phyloP scores from a whole-genome alignment of 306 rosid genomes.

The Cucumis hystrix region DNA sequence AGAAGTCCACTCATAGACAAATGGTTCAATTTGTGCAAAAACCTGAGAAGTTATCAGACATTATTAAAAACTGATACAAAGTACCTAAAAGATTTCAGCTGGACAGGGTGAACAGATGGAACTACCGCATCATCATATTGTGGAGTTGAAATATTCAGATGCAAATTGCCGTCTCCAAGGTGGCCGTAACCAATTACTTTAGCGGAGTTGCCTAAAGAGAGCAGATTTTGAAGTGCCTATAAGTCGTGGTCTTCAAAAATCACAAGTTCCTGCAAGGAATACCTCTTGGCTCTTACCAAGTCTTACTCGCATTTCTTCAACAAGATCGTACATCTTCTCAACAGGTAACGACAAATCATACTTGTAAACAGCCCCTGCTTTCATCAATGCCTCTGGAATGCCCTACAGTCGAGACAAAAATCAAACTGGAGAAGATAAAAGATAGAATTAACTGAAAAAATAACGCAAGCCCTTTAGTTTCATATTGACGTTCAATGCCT shows the following conservation, averaged over 20 bases:
- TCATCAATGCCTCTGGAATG: conserved; percentile 70
- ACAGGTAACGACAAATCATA: conserved; percentile 83
- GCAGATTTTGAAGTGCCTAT: neutral
- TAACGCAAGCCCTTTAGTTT: neutral
- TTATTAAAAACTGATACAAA: neutral
- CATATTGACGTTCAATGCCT: neutral
- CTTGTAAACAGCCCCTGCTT: conserved; percentile 79
- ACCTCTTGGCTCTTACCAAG: conserved; percentile 36
- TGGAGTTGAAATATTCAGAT: conserved; percentile 71
- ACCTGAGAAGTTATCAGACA: conserved; percentile 31
- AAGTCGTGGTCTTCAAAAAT: neutral
- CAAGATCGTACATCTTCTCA: conserved; percentile 61
- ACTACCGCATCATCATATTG: conserved; percentile 59
- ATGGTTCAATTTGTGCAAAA: conserved; percentile 75
- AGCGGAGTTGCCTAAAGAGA: conserved; percentile 42
- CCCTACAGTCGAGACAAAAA: conserved; percentile 35
- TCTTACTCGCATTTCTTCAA: conserved; percentile 64
- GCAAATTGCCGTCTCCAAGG: conserved; percentile 93
- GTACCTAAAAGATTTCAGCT: neutral
- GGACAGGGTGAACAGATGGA: conserved; percentile 3
- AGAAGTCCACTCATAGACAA: conserved; percentile 92
- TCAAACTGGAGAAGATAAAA: neutral
- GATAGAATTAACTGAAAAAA: neutral
- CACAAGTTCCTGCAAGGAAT: neutral
- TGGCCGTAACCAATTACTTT: conserved; percentile 77